A percentile compares a stretch with the other conserved stretches of the same genome.
These are phyloP conservation scores for Fusarium phyllophilum DNA, from an alignment of 2,329 filamentous ascomycete genomes.

Conservation along the genomic window DNA sequence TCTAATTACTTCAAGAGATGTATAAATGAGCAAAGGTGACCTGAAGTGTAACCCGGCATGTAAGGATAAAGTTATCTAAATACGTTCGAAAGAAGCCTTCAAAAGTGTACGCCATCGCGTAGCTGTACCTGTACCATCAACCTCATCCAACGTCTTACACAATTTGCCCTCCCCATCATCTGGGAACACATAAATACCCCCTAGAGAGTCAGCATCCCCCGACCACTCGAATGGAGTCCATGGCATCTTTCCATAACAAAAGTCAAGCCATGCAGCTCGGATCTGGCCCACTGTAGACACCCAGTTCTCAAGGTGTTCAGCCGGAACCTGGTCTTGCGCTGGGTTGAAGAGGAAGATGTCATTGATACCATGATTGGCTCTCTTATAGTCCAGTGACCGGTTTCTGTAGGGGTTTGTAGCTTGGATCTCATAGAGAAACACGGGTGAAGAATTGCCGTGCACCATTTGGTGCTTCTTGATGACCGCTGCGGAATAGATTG, in stretches of 20 bases:
- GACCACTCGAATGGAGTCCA: background rate
- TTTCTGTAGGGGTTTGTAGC: background rate
- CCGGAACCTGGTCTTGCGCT: background rate
- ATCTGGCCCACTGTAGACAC: background rate
- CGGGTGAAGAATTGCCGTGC: background rate
- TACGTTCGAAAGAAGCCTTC: background rate
- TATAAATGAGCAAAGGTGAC: background rate
- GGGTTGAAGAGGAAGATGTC: background rate
- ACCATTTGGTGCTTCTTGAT: background rate
- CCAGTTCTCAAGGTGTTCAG: background rate
- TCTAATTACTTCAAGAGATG: too few species aligned
- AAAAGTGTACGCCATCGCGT: background rate
- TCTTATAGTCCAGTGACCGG: background rate
- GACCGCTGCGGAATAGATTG: background rate
- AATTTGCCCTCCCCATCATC: background rate
- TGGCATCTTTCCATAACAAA: background rate
- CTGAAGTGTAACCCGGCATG: rapidly evolving
- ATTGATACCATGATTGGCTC: background rate
- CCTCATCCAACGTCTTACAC: background rate
- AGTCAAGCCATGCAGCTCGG: background rate
- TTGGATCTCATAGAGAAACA: background rate
- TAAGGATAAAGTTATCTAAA: background rate
- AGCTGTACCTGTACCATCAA: background rate
- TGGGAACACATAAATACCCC: background rate
- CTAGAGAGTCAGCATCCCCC: background rate